A percentile compares a stretch with the other conserved stretches of the same genome.
Conservation (phyloP, 352 stramenopile genomes). For the Blastocystis sp. region DNA sequence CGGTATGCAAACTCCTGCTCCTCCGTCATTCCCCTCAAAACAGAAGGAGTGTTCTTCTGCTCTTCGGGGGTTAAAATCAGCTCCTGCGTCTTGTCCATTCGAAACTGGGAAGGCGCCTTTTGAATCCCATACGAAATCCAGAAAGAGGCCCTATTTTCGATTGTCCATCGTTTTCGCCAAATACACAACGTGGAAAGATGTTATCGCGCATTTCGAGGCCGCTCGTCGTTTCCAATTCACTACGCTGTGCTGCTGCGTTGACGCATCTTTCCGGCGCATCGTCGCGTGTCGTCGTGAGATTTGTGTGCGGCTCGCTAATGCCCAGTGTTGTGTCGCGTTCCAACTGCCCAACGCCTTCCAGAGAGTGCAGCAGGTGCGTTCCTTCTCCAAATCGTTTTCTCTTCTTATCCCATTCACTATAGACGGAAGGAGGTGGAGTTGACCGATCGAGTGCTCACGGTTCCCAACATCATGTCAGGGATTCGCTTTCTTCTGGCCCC, state of each 20-base stretch:
- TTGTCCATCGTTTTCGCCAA: no score
- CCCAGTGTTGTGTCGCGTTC: not conserved
- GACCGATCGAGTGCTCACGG: slow-evolving; percentile 29
- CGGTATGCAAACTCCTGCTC: slow-evolving; percentile 56
- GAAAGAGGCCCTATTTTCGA: no score
- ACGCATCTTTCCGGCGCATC: not conserved
- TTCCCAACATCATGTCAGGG: slow-evolving; percentile 66
- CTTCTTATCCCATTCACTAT: not conserved
- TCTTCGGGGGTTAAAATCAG: slow-evolving; percentile 22
- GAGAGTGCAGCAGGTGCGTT: not conserved
- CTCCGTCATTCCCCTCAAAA: slow-evolving; percentile 16
- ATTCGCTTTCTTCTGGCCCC: slow-evolving; percentile 49
- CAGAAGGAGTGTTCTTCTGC: slow-evolving; percentile 49
- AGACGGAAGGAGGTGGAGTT: slow-evolving; percentile 45
- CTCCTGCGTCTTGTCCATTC: not conserved
- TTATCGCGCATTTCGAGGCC: not conserved
- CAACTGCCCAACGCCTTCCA: not conserved
- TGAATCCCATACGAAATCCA: no score
- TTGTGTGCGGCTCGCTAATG: not conserved
- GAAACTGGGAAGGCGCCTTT: no score
- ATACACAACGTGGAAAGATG: not conserved
- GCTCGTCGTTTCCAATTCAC: not conserved
- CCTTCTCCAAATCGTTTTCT: slow-evolving; percentile 29
- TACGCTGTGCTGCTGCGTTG: not conserved
- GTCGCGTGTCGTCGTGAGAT: no score